These are phyloP conservation scores for Phytopythium delawarense DNA, from an alignment of 352 stramenopile species.

Conservation along the genomic window DNA sequence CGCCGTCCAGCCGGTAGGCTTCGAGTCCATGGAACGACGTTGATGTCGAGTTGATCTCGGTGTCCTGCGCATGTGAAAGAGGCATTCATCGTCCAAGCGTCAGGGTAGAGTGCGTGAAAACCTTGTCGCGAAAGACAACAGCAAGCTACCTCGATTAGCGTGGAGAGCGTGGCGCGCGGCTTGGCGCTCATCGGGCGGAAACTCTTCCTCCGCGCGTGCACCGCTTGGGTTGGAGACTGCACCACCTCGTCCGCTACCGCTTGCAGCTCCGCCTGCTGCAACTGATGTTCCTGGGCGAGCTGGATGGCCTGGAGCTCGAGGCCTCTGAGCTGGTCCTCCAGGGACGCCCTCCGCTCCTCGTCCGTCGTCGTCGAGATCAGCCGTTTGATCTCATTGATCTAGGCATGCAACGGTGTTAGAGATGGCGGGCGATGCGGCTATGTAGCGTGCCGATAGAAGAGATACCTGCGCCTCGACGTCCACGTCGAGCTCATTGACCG, in stretches of 20 bases:
- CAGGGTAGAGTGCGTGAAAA: not conserved
- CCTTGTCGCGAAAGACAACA: not conserved
- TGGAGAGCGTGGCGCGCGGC: constrained; percentile 47
- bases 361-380: constrained; percentile 73
- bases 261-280: constrained; percentile 8
- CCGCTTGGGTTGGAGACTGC: not conserved
- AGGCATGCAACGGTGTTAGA: not conserved
- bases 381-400: constrained; percentile 78
- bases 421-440: not conserved
- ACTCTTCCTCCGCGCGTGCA: constrained; percentile 41
- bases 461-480: constrained; percentile 65
- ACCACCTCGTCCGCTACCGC: not conserved
- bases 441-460: too few species aligned
- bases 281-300: constrained; percentile 25
- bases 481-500: constrained; percentile 65
- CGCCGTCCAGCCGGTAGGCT: constrained; percentile 31
- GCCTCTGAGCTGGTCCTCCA: constrained; percentile 68
- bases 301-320: constrained; percentile 59
- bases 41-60: constrained; percentile 47
- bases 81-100: not conserved
- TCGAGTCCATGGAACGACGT: constrained; percentile 35
- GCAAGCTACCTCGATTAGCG: constrained; percentile 39
- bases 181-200: constrained; percentile 67
- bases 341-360: constrained; percentile 36
- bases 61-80: constrained; percentile 25